Conservation (phyloP, 2,329 filamentous ascomycete genomes). For the Fusarium tricinctum region DNA sequence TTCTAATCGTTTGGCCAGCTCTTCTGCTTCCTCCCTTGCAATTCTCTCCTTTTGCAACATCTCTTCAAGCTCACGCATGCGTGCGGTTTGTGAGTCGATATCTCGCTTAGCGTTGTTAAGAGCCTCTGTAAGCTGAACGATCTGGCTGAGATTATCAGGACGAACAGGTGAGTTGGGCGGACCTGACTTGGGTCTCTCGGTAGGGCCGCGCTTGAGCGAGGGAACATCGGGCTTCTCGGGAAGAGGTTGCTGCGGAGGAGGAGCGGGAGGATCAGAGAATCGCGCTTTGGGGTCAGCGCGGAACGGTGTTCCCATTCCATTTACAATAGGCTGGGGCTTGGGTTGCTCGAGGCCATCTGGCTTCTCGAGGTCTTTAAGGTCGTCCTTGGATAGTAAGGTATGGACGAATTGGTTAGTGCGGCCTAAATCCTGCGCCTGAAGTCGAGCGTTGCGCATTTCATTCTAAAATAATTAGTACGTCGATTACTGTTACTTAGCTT, state of each 20-base stretch:
- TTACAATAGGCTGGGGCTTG: slow-evolving; percentile 63
- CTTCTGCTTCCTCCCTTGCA: slow-evolving; percentile 87
- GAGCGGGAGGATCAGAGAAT: slow-evolving; percentile 93
- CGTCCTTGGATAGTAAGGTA: slow-evolving; percentile 80
- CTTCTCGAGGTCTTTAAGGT: slow-evolving; percentile 70
- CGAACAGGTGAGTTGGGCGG: slow-evolving; percentile 71
- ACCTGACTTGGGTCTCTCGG: slow-evolving; percentile 77
- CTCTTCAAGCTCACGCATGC: slow-evolving; percentile 82
- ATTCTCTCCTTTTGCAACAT: slow-evolving; percentile 82
- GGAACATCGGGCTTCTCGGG: slow-evolving; percentile 91
- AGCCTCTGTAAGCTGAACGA: slow-evolving; percentile 86
- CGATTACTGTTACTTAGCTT: neutral
- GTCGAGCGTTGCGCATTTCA: slow-evolving; percentile 90
- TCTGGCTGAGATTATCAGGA: slow-evolving; percentile 76
- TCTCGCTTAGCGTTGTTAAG: slow-evolving; percentile 87
- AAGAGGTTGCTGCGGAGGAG: slow-evolving; percentile 91
- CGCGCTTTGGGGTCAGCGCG: slow-evolving; percentile 83
- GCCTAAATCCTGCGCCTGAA: slow-evolving; percentile 87
- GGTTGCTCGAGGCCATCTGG: slow-evolving; percentile 62
- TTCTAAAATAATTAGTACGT: slow-evolving; percentile 66
- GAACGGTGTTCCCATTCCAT: slow-evolving; percentile 67
- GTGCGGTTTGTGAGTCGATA: slow-evolving; percentile 83
- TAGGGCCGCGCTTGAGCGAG: slow-evolving; percentile 80
- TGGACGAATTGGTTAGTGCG: slow-evolving; percentile 87
- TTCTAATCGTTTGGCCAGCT: slow-evolving; percentile 78